Evolutionary conservation across 2,329 filamentous ascomycete genomes (phyloP), one percentile per base, ranked within the genome.

Genomic region (Macrophomina phaseolina): DNA sequence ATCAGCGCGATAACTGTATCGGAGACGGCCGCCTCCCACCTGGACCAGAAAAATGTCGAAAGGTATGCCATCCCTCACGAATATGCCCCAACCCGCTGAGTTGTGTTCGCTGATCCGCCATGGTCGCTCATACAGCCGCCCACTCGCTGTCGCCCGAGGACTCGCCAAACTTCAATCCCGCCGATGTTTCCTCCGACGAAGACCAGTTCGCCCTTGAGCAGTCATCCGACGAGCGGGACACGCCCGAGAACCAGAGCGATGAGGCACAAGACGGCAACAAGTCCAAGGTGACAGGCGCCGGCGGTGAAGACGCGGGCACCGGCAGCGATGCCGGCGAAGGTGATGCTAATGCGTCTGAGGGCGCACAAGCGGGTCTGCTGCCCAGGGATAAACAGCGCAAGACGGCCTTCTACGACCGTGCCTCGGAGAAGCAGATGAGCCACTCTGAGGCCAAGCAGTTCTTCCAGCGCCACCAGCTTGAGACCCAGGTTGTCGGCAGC

Each of bases 371-470:
- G 38, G 76, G 76, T 42, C 72, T 83, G 74, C 77, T 84, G 49
- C 80, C 80, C 49, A 75, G 83, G 71, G 83, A 85, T 72, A 83
- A 81, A 74, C 84, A 87, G 75, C 81, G 84, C 67, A 90, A 90
- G 76, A 97, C 93, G 8, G 92, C 94, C 23, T 96, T 93, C 76
- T 97, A 97, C 81, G 94, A 97, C 79, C 93, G 94, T 74, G 90
- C 94, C 63, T 91, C 92, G 64, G 95, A 99, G 80, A 96, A 95
- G 74, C 92, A 94, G 75, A 91, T 97, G 89, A 96, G 91, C 74
- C 93, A 97, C 78, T 90, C 92, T 32, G 95, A 99, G 77, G 92
- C 94, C 68, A 98, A 97, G 79, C 86, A 97, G 69, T 97, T 98
- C 81, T 99, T 97, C 78, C 94, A 97, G 81, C 87, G 92, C 71